Evolutionary conservation across 108 stramenopile genomes (phyloP).

Genomic region (Bacterosira constricta): DNA sequence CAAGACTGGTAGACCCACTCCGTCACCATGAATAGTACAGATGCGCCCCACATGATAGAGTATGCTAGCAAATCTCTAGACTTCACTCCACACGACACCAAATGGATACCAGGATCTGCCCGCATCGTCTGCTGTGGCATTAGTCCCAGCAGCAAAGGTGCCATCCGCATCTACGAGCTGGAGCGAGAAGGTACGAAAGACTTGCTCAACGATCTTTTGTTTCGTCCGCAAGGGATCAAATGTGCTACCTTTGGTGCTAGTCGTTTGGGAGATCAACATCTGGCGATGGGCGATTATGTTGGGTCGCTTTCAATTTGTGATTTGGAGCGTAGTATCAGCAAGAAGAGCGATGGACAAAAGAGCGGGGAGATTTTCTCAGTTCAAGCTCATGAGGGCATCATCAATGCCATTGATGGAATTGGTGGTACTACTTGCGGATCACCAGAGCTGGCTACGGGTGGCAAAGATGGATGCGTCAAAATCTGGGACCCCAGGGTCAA

Average conservation of each 20-base stretch:
- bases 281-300: conserved; percentile 78
- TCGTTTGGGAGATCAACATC: conserved; percentile 61
- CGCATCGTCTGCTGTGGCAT: conserved; percentile 74
- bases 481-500: conserved; percentile 83
- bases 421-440: conserved; percentile 78
- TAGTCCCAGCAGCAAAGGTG: conserved; percentile 79
- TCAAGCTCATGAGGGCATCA: conserved; percentile 65
- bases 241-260: conserved; percentile 91
- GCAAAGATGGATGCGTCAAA: conserved; percentile 87
- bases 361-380: conserved; percentile 49
- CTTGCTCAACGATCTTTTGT: conserved; percentile 42
- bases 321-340: conserved; percentile 32
- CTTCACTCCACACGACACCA: conserved; percentile 84
- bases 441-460: conserved; percentile 86
- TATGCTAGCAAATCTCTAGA: conserved; percentile 65
- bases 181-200: conserved; percentile 66
- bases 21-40: conserved; percentile 77
- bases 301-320: conserved; percentile 61
- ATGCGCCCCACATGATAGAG: conserved; percentile 91
- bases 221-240: conserved; percentile 75
- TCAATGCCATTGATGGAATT: conserved; percentile 86
- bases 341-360: not conserved
- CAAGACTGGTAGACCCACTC: too few species aligned
- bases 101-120: conserved; percentile 83
- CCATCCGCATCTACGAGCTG: conserved; percentile 75